Conservation (phyloP, 2,329 filamentous ascomycete genomes). For the Sporothrix globosa region DNA sequence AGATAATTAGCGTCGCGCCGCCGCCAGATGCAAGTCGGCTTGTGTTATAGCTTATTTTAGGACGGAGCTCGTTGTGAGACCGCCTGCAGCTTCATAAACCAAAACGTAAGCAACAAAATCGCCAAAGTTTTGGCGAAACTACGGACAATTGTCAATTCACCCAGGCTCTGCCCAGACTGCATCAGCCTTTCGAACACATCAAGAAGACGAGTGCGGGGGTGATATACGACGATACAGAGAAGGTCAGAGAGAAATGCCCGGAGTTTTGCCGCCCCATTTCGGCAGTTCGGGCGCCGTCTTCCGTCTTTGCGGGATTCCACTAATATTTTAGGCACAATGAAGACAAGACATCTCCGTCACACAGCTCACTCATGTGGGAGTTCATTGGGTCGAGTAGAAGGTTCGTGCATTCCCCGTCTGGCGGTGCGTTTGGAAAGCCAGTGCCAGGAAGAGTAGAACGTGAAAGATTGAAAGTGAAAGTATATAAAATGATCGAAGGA, state of each 20-base stretch:
- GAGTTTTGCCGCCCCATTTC: slow-evolving; percentile 8
- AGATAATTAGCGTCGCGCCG: slow-evolving; percentile 17
- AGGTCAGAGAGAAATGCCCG: neutral
- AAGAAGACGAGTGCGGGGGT: neutral
- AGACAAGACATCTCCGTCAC: neutral
- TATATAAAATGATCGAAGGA: slow-evolving; percentile 7
- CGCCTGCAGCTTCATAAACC: neutral
- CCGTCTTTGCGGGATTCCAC: neutral
- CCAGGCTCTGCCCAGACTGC: neutral
- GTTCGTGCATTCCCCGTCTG: slow-evolving; percentile 9
- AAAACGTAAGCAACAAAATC: neutral
- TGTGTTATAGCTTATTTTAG: neutral
- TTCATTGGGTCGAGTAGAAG: neutral
- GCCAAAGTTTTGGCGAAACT: neutral
- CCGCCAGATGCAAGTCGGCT: neutral
- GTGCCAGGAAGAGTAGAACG: neutral
- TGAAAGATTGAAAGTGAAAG: neutral
- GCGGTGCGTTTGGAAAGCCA: neutral
- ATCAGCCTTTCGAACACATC: too few relatives aligned
- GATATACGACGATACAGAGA: neutral
- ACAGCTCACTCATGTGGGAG: neutral
- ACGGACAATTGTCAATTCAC: neutral
- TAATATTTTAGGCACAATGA: neutral
- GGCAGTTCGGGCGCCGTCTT: slow-evolving; percentile 13
- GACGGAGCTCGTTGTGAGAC: neutral